Conservation (phyloP, 768 basidiomycete genomes). For the Rhizopogon sp. region DNA sequence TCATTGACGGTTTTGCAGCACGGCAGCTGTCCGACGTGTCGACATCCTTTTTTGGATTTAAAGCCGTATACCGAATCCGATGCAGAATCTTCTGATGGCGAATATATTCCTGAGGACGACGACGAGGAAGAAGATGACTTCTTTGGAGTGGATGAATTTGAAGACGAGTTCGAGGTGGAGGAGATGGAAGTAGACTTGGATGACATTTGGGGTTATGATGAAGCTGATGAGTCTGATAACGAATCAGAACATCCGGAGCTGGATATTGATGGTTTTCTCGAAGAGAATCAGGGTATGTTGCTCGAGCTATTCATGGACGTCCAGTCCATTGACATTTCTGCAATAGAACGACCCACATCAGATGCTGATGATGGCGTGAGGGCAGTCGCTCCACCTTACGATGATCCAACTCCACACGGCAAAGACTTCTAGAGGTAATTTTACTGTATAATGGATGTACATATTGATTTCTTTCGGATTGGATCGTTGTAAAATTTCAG, state of each 20-base stretch:
- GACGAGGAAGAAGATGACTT: conserved; percentile 39
- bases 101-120: conserved; percentile 55
- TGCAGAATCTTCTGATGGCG: conserved; percentile 63
- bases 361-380: background rate
- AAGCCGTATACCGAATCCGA: conserved; percentile 47
- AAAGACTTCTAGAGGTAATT: conserved; percentile 1
- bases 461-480: background rate
- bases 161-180: conserved; percentile 35
- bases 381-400: background rate
- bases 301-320: background rate
- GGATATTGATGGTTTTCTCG: conserved; percentile 11
- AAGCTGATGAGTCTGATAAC: conserved; percentile 33
- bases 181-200: conserved; percentile 32
- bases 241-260: conserved; percentile 26
- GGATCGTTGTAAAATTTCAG: background rate
- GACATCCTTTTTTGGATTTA: conserved; percentile 54
- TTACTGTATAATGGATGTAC: background rate
- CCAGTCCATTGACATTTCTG: background rate
- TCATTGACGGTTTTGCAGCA: conserved; percentile 35
- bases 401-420: background rate
- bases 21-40: conserved; percentile 67
- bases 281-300: conserved; percentile 7
- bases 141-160: conserved; percentile 32
- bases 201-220: conserved; percentile 10
- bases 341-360: background rate